Percentiles rank a stretch among this genome's conserved stretches.
Conservation (phyloP, 2,329 filamentous ascomycete genomes). For the Colletotrichum sp. region DNA sequence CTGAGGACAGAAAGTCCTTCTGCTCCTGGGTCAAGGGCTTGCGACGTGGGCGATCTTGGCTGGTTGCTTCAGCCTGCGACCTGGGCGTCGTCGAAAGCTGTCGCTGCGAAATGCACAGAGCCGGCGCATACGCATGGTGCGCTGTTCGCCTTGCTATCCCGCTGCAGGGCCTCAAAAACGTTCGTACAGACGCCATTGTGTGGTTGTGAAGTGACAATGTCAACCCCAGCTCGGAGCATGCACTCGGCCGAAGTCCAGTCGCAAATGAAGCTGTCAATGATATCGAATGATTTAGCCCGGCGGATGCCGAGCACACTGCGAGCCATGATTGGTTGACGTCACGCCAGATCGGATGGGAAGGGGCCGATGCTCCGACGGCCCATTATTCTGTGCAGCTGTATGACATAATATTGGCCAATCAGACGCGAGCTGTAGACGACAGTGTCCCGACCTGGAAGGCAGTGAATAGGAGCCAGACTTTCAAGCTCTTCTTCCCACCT, state of each 20-base stretch:
- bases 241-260: conserved; percentile 1
- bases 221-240: neutral
- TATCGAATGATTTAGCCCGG: conserved; percentile 16
- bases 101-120: neutral
- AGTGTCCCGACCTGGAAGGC: conserved; percentile 3
- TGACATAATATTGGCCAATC: conserved; percentile 24
- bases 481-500: neutral
- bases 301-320: neutral
- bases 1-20: conserved; percentile 76
- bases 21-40: conserved; percentile 74
- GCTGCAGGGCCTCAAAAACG: neutral
- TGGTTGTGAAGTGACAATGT: neutral
- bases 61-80: conserved; percentile 4
- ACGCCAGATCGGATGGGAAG: conserved; percentile 2
- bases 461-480: conserved; percentile 15
- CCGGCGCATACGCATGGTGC: neutral
- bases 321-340: conserved; percentile 14
- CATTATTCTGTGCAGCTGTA: conserved; percentile 3
- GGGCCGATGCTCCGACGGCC: conserved; percentile 3
- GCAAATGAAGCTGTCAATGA: conserved; percentile 10
- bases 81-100: conserved; percentile 6
- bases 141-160: neutral
- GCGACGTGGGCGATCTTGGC: conserved; percentile 32
- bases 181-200: conserved; percentile 14
- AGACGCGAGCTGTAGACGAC: neutral